A percentile compares a stretch with the other conserved stretches of the same genome.
These are phyloP conservation scores for Pascua guehoae DNA, from an alignment of 1,284 basidiomycete species.

Conservation along the genomic window DNA sequence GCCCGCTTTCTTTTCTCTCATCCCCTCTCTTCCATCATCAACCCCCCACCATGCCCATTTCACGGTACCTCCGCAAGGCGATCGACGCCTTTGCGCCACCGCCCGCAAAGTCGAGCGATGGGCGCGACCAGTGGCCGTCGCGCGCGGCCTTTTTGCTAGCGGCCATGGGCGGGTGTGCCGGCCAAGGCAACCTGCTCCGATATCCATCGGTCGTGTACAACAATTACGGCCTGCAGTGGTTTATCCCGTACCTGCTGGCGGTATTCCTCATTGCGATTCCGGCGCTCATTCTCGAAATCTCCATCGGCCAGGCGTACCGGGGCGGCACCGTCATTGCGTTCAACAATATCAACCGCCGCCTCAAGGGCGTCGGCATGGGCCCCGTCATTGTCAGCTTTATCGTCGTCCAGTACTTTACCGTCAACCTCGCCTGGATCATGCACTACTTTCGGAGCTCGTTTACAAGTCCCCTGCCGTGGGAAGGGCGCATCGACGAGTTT, in stretches of 20 bases:
- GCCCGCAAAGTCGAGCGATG: slow-evolving; percentile 16
- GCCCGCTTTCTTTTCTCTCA: no score
- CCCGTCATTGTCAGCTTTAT: slow-evolving; percentile 22
- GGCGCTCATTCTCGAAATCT: slow-evolving; percentile 21
- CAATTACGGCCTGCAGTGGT: slow-evolving; percentile 30
- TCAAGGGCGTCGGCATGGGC: slow-evolving; percentile 23
- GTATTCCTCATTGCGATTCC: slow-evolving; percentile 25
- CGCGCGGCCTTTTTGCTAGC: slow-evolving; percentile 25
- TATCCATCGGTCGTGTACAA: slow-evolving; percentile 28
- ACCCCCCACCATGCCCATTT: slow-evolving; percentile 6
- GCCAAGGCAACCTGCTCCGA: slow-evolving; percentile 24
- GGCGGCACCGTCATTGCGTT: slow-evolving; percentile 25
- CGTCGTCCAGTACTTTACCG: slow-evolving; percentile 25
- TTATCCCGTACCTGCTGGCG: slow-evolving; percentile 27
- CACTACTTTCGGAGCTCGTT: slow-evolving; percentile 23
- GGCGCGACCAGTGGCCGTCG: slow-evolving; percentile 26
- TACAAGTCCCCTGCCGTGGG: slow-evolving; percentile 21
- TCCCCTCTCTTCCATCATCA: no score
- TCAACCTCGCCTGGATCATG: slow-evolving; percentile 32
- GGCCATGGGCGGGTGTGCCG: slow-evolving; percentile 28
- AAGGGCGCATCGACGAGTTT: slow-evolving; percentile 22
- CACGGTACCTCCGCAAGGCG: not conserved
- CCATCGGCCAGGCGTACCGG: slow-evolving; percentile 25
- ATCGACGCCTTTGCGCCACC: slow-evolving; percentile 17
- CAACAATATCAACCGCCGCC: slow-evolving; percentile 23